A percentile compares a stretch with the other conserved stretches of the same genome.
phyloP scores from a whole-genome alignment of 2,329 filamentous ascomycete genomes.

The Cladosporium sphaerospermum region DNA sequence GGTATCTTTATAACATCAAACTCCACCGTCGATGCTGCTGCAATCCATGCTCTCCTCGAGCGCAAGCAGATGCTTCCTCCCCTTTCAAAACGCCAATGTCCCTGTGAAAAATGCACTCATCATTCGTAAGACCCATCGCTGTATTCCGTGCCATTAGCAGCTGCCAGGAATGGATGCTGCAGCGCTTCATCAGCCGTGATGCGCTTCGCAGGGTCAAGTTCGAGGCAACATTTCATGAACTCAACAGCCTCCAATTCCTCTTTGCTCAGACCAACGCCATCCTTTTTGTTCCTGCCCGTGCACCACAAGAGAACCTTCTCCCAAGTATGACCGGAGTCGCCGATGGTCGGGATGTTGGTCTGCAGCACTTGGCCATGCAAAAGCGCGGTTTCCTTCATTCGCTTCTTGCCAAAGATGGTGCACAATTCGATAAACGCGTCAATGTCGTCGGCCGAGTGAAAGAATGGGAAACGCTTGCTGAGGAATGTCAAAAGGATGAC shows the following conservation, averaged over 20 bases:
- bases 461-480: conserved; percentile 90
- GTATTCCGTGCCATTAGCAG: neutral
- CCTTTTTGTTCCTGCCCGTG: conserved; percentile 61
- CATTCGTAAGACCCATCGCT: conserved; percentile 1
- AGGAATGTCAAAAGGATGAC: conserved; percentile 96
- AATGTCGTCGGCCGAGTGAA: conserved; percentile 96
- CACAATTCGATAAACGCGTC: conserved; percentile 97
- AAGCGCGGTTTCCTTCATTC: conserved; percentile 76
- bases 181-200: conserved; percentile 72
- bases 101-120: too few species aligned
- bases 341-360: conserved; percentile 85
- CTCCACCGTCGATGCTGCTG: neutral
- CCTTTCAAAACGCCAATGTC: too few species aligned
- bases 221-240: conserved; percentile 67
- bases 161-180: conserved; percentile 56
- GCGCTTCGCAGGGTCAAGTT: conserved; percentile 66
- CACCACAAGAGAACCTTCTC: conserved; percentile 96
- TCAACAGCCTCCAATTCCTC: conserved; percentile 68
- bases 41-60: too few species aligned
- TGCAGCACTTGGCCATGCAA: conserved; percentile 90
- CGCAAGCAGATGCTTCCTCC: too few species aligned
- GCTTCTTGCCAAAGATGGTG: conserved; percentile 80
- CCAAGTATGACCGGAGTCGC: conserved; percentile 74
- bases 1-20: conserved; percentile 9
- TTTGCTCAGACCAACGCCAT: conserved; percentile 48